Base-by-base conservation (phyloP, 208 protist genomes). In the Crithidia thermophila region DNA sequence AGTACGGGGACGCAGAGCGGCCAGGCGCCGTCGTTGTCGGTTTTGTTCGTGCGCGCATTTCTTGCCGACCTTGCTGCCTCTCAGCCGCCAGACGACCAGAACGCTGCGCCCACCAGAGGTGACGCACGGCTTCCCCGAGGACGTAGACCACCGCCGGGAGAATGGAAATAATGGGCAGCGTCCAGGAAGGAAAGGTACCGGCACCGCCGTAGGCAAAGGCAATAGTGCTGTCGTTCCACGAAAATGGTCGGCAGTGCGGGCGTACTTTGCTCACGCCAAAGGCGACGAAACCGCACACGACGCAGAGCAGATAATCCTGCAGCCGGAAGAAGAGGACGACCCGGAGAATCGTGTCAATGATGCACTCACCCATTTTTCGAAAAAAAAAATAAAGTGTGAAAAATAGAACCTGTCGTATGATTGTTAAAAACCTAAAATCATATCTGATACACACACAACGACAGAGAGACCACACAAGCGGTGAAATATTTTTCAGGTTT, bases 201-300 rank as follows among this genome's bases (percentile, higher is more conserved):
- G 25, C 6, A 6, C 34, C 64, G 18, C 40, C 63, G 70, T 76
- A 82, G 0, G 82, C 61, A 40, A 78, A 63, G 47, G 27, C 23
- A 46, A 92, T 87, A 30, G 58, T 71, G 0, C 53, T 18, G 47
- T 92, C 86, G 0, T 57, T 51, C 82, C 79, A 86, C 5, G 68
- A 78, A 53, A 92, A 92, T 0, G 53, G n/a, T 0, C 82, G 69
- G 63, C 86, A 92, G 69, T 81, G 53, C 0, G 81, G 82, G 14
- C 42, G 56, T 4, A 75, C 77, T 13, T 46, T 53, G 8, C 47
- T 36, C 3, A 72, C 58, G 14, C 79, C 40, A 11, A 75, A 16
- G 13, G 49, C 52, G 4, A 53, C 60, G 18, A 78, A 11, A 1
- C 75, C 33, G 23, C 51, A 75, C 10, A 81, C 30, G 23, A 82